Conservation (phyloP, 148 eudicot species). For the Amaranthus hypochondriacus region DNA sequence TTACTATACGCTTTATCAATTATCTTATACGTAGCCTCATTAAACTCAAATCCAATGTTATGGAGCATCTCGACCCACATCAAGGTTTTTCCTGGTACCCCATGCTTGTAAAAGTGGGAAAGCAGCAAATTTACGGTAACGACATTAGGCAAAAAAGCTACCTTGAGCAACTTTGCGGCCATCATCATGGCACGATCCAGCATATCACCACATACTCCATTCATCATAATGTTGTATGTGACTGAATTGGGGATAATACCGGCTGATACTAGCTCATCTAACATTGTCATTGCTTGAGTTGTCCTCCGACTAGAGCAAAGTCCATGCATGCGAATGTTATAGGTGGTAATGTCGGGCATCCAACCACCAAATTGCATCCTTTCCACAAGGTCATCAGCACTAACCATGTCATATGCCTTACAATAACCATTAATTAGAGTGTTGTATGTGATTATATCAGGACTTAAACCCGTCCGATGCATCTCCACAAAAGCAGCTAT, state of each 20-base stretch:
- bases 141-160: constrained; percentile 78
- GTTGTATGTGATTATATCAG: constrained; percentile 84
- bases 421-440: constrained; percentile 85
- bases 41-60: constrained; percentile 53
- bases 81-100: constrained; percentile 62
- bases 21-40: constrained; percentile 62
- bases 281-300: constrained; percentile 58
- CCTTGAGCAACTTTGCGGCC: constrained; percentile 79
- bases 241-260: constrained; percentile 77
- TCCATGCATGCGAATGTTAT: constrained; percentile 75
- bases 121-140: constrained; percentile 73
- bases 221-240: constrained; percentile 86
- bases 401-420: constrained; percentile 57
- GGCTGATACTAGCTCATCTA: constrained; percentile 69
- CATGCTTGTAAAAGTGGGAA: constrained; percentile 79
- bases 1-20: constrained; percentile 57
- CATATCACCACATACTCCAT: constrained; percentile 68
- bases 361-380: constrained; percentile 58
- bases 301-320: constrained; percentile 56
- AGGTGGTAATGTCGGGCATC: constrained; percentile 77
- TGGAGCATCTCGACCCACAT: constrained; percentile 77
- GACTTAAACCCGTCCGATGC: constrained; percentile 51
- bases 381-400: constrained; percentile 48
- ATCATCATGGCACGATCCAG: constrained; percentile 73
- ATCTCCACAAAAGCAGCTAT: constrained; percentile 54